Percentiles rank a stretch among this genome's conserved stretches.
Conservation (phyloP, 306 rosid species). For the Malus sieversii region DNA sequence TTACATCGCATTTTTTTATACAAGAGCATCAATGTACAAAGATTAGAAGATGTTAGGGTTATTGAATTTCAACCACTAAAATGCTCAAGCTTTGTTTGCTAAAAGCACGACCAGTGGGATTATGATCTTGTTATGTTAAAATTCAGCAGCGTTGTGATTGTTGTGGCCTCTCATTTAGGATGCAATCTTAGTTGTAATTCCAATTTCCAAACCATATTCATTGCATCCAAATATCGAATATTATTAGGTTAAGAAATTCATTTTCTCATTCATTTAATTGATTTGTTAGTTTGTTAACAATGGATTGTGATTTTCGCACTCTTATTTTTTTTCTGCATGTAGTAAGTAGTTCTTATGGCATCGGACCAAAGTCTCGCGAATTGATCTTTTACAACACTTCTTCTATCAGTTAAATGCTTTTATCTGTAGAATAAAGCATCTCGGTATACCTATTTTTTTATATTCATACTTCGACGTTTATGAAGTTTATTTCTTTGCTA, state of each 20-base stretch:
- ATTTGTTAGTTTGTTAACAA: neutral
- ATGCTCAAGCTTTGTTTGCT: neutral
- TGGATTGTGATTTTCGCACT: neutral
- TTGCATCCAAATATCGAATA: constrained; percentile 1
- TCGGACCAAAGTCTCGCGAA: neutral
- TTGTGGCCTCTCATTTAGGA: constrained; percentile 15
- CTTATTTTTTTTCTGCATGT: too few species aligned
- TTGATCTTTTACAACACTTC: neutral
- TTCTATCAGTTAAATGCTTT: neutral
- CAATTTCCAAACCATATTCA: constrained; percentile 10
- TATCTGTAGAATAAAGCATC: too few species aligned
- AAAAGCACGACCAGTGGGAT: constrained; percentile 5
- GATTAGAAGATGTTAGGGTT: neutral
- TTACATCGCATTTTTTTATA: neutral
- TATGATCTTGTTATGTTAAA: neutral
- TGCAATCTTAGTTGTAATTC: constrained; percentile 19
- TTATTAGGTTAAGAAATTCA: neutral
- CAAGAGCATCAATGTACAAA: constrained; percentile 2
- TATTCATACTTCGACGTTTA: neutral
- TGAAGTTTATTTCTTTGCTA: too few species aligned
- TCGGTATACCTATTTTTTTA: neutral
- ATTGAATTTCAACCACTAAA: constrained; percentile 6
- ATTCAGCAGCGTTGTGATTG: constrained; percentile 6
- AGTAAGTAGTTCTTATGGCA: neutral
- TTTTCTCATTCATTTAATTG: too few species aligned